phyloP scores from a whole-genome alignment of 1,139 yeast species.

The Blastobotrys buckinghamii region DNA sequence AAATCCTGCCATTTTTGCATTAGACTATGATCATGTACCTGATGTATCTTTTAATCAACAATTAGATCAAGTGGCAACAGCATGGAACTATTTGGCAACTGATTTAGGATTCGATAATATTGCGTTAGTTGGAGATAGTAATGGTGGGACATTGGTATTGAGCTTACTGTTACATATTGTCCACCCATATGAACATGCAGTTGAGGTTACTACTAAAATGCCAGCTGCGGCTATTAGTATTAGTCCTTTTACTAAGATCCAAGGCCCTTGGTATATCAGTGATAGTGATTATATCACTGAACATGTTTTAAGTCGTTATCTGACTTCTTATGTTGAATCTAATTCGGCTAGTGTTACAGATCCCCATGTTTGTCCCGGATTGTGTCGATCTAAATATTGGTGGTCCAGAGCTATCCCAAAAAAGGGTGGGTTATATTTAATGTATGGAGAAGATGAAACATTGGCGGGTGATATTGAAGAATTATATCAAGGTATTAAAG shows the following conservation, averaged over 20 bases:
- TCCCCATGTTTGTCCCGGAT: constrained; percentile 35
- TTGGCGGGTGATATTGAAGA: constrained; percentile 35
- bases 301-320: constrained; percentile 18
- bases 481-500: constrained; percentile 23
- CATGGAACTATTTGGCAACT: constrained; percentile 30
- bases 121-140: constrained; percentile 39
- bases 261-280: constrained; percentile 13
- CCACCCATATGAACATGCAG: constrained; percentile 25
- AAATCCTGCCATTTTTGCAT: constrained; percentile 40
- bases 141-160: constrained; percentile 39
- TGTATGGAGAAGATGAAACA: constrained; percentile 39
- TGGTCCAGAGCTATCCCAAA: constrained; percentile 41
- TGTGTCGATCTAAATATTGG: constrained; percentile 32
- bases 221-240: constrained; percentile 38
- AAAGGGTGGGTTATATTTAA: constrained; percentile 28
- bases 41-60: constrained; percentile 28
- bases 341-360: constrained; percentile 16
- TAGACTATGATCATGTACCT: constrained; percentile 30
- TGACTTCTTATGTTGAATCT: constrained; percentile 12
- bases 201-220: constrained; percentile 14
- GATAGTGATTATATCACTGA: constrained; percentile 25
- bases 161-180: constrained; percentile 35
- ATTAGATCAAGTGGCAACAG: constrained; percentile 26
- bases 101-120: constrained; percentile 27
- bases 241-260: constrained; percentile 34